Percentiles rank a stretch among this genome's conserved stretches.
phyloP scores from a whole-genome alignment of 805 yeast species.

The Starmerella cellae region DNA sequence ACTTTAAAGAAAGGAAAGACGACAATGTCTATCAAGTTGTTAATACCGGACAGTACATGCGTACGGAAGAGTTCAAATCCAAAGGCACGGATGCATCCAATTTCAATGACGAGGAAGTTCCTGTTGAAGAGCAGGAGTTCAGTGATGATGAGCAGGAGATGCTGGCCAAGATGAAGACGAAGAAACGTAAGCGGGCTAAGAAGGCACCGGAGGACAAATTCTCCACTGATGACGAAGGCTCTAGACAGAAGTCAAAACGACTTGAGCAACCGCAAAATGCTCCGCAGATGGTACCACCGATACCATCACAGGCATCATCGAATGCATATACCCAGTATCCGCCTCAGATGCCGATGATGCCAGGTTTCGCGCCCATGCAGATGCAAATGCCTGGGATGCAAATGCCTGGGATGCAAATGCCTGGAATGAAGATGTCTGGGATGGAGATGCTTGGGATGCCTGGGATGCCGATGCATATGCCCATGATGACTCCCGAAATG shows the following conservation, averaged over 20 bases:
- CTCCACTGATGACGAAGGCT: not conserved
- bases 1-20: conserved; percentile 39
- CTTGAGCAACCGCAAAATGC: not conserved
- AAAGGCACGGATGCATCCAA: conserved; percentile 95
- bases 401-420: too few relatives aligned
- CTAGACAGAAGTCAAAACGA: not conserved
- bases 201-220: not conserved
- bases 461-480: not conserved
- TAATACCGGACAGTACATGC: conserved; percentile 63
- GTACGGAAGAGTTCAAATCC: conserved; percentile 56
- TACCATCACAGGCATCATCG: not conserved
- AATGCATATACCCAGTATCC: too few relatives aligned
- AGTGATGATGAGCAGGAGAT: conserved; percentile 89
- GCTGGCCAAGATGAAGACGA: conserved; percentile 54
- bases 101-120: conserved; percentile 84
- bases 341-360: too few relatives aligned
- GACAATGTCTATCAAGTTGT: conserved; percentile 60
- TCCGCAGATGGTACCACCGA: too few relatives aligned
- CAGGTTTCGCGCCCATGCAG: too few relatives aligned
- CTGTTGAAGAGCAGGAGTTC: conserved; percentile 86
- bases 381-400: too few relatives aligned
- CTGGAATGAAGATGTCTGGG: not conserved
- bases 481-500: conserved; percentile 4
- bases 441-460: not conserved
- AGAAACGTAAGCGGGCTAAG: conserved; percentile 37